These are phyloP conservation scores for Alnus rubra DNA, from an alignment of 306 rosid species.

Conservation along the genomic window DNA sequence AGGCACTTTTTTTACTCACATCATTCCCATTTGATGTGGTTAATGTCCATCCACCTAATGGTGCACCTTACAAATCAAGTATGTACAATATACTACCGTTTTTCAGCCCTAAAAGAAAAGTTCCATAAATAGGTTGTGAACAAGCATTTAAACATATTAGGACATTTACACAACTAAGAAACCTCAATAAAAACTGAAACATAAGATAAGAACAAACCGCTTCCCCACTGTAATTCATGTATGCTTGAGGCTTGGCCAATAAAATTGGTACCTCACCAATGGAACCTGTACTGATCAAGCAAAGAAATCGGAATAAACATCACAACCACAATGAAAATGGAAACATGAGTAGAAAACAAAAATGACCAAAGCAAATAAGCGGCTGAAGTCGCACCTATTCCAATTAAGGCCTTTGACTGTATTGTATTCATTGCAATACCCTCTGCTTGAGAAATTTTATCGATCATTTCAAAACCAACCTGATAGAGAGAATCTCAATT, in stretches of 20 bases:
- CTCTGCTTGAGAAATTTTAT: conserved; percentile 56
- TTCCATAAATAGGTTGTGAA: not conserved
- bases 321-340: conserved; percentile 3
- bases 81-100: not conserved
- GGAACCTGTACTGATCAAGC: conserved; percentile 66
- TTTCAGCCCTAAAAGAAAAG: not conserved
- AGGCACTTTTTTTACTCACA: not conserved
- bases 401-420: conserved; percentile 88
- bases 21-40: not conserved
- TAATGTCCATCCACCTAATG: not conserved
- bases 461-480: conserved; percentile 94
- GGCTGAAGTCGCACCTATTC: conserved; percentile 61
- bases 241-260: conserved; percentile 90
- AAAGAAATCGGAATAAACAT: conserved; percentile 28
- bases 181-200: not conserved
- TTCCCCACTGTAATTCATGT: conserved; percentile 92
- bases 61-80: not conserved
- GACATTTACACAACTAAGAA: not conserved
- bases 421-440: conserved; percentile 83
- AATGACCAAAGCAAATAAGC: not conserved
- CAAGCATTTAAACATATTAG: not conserved
- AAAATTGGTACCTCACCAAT: conserved; percentile 88
- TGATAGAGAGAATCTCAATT: conserved; percentile 32
- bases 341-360: not conserved
- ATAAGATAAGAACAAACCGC: conserved; percentile 59